phyloP scores from a whole-genome alignment of 495 filamentous ascomycete genomes.

The Aspergillus mulundensis region DNA sequence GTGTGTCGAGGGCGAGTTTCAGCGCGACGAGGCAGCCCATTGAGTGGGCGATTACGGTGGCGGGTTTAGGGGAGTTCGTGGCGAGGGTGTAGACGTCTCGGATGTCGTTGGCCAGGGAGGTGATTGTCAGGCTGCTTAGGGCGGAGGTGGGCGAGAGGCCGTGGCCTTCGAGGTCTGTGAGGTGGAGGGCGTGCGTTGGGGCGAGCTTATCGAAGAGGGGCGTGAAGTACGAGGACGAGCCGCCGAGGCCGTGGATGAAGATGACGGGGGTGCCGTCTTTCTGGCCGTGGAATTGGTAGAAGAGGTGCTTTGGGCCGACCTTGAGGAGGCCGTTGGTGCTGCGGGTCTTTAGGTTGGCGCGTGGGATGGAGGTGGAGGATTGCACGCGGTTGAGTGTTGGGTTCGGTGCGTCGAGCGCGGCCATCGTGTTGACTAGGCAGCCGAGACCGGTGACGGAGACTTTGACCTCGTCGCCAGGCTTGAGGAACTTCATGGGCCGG shows the following conservation, averaged over 20 bases:
- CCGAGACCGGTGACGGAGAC: not conserved
- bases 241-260: constrained; percentile 7
- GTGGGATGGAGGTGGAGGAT: not conserved
- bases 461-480: constrained; percentile 1
- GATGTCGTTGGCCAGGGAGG: not conserved
- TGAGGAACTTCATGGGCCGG: constrained; percentile 4
- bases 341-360: not conserved
- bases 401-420: not conserved
- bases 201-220: constrained; percentile 1
- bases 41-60: not conserved
- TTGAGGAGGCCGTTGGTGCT: not conserved
- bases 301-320: not conserved
- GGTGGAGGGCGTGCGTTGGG: not conserved
- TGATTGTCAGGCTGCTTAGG: not conserved
- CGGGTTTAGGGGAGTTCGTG: not conserved
- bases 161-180: constrained; percentile 4
- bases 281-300: not conserved
- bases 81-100: not conserved
- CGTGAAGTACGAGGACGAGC: constrained; percentile 1
- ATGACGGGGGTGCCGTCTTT: not conserved
- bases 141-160: constrained; percentile 1
- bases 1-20: not conserved
- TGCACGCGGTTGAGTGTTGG: not conserved
- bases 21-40: constrained; percentile 4
- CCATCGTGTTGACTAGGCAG: not conserved